Conservation (phyloP, 495 filamentous ascomycete species). For the Cenococcum geophilum region DNA sequence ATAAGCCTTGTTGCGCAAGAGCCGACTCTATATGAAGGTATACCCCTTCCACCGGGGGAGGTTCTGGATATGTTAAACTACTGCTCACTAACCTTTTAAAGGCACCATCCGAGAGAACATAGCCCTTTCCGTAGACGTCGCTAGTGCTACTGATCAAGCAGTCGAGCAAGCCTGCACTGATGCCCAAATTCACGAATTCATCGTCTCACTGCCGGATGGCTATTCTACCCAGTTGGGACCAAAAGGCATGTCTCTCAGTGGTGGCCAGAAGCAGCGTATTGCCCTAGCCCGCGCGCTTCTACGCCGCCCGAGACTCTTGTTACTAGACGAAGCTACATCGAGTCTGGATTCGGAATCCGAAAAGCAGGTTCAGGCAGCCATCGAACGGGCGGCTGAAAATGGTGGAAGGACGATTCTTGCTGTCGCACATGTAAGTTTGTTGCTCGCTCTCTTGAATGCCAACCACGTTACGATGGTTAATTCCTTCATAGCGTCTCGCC, state of each 20-base stretch:
- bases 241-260: constrained; percentile 71
- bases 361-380: constrained; percentile 73
- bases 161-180: constrained; percentile 30
- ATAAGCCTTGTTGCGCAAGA: constrained; percentile 33
- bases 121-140: constrained; percentile 25
- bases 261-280: constrained; percentile 80
- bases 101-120: constrained; percentile 34
- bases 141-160: constrained; percentile 22
- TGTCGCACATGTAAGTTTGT: constrained; percentile 27
- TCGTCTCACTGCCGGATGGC: constrained; percentile 51
- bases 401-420: constrained; percentile 28
- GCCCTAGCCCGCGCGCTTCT: constrained; percentile 70
- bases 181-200: constrained; percentile 35
- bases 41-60: too few relatives aligned
- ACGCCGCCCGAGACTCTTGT: constrained; percentile 61
- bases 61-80: too few relatives aligned
- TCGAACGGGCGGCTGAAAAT: constrained; percentile 42
- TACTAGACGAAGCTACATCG: constrained; percentile 79
- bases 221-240: constrained; percentile 70
- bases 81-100: too few relatives aligned
- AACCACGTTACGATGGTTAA: not conserved
- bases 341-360: constrained; percentile 77
- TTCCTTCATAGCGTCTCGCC: constrained; percentile 19
- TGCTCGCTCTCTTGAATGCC: not conserved
- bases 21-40: constrained; percentile 33